Base-by-base conservation (phyloP, 163 green algal species). In the Prototheca stagnorum region DNA sequence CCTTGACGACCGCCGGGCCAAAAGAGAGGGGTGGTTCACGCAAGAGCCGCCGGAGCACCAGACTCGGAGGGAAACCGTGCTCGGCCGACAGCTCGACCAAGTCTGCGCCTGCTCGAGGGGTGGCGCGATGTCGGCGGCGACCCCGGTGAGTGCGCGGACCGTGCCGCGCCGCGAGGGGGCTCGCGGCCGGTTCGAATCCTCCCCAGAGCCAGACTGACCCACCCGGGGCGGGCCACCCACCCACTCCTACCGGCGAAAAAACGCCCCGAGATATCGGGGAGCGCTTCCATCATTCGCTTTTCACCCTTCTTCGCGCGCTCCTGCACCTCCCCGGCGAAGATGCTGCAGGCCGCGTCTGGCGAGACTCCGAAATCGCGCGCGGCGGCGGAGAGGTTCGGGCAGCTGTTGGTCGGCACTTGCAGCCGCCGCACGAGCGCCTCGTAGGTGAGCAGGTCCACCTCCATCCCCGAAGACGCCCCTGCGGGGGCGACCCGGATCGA, bases 61-160 rank as follows among this genome's bases (percentile, higher is more conserved):
- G 71, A 62, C 77, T 88, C n/a, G 81, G 77, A 8, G 77, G 72
- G 39, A 85, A 75, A 58, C 87, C 66, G 14, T 74, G 55, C 7
- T 66, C 50, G 16, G 51, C 62, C 11, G 54, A 61, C 1, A 92
- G 42, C 21, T 63, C 43, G 22, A 91, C 53, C 4, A 88, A 15
- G 31, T 80, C 65, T 15, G 53, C 49, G 11, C 71, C 73, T 51
- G 46, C 34, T n/a, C n/a, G n/a, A n/a, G n/a, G n/a, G n/a, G n/a
- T n/a, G n/a, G n/a, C n/a, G n/a, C n/a, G n/a, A n/a, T n/a, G n/a
- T n/a, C n/a, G n/a, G n/a, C n/a, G n/a, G n/a, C n/a, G n/a, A n/a
- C n/a, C n/a, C n/a, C n/a, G n/a, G n/a, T n/a, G n/a, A n/a, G n/a
- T n/a, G n/a, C n/a, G n/a, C n/a, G n/a, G n/a, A n/a, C n/a, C n/a